Base-by-base conservation (phyloP, 2,329 filamentous ascomycete genomes). In the Pyrenophora teres region DNA sequence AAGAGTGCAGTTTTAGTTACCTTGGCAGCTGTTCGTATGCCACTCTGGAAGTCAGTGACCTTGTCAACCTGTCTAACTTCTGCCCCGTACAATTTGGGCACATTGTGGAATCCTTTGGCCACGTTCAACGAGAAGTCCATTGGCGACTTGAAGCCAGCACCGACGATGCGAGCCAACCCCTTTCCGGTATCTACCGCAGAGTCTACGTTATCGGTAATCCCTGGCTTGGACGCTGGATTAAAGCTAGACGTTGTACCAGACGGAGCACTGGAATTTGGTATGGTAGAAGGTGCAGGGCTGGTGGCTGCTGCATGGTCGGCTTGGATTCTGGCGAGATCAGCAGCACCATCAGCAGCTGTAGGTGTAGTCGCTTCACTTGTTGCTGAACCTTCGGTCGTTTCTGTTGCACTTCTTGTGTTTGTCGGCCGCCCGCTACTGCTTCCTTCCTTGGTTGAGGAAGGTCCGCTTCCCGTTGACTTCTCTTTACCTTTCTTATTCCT, bases 31-130 rank as follows among this genome's bases (percentile, higher is more conserved):
- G 91, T 86, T 56, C 81, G 86, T 21, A 96, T 74, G 0, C 92
- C 92, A 56, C 87, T 90, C 45, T 84, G 81, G 42, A 96, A 77
- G 44, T 87, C 88, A 0, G 89, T 92, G 4, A 96, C 89, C 62
- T 90, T 90, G 51, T 91, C 88, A 1, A 83, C 78, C n/a, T 88
- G 87, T 7, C 90, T 82, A 0, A 96, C 86, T 1, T 90, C 85
- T 64, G 96, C 92, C 36, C 92, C 89, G 68, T 96, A 96, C 1
- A 96, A 77, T 60, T 84, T 87, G 0, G 92, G 92, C 5, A 89
- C 87, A 63, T 96, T 96, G 68, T 93, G 88, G 69, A 96, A 95
- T 0, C 92, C 92, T 71, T 88, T 89, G 0, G 92, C 88, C 32
- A 96, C 75, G 0, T 89, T 89, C 36, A 96, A 76, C 35, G 89